A percentile compares a stretch with the other conserved stretches of the same genome.
Evolutionary conservation across 345 rosid species (phyloP).

Genomic region (Punica granatum): DNA sequence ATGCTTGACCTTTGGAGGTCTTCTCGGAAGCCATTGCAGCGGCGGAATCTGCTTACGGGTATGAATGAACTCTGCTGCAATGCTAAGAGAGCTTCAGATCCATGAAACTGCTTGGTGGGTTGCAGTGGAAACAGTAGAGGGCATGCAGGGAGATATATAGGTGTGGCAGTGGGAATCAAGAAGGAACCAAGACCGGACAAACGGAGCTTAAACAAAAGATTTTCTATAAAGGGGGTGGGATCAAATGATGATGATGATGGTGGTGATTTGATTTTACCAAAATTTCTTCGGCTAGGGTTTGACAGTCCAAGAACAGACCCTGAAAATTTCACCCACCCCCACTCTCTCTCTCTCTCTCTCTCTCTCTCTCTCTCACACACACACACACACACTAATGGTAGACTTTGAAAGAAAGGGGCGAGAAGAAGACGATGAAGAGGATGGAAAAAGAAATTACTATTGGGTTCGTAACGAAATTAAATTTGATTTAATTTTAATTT

Average conservation of each 20-base stretch:
- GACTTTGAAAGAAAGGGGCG: background rate
- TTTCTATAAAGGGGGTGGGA: conserved; percentile 30
- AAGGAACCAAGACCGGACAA: conserved; percentile 38
- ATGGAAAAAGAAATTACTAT: too few relatives aligned
- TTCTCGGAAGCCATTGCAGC: conserved; percentile 60
- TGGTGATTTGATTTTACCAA: conserved; percentile 10
- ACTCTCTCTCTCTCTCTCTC: conserved; percentile 2
- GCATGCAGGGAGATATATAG: conserved; percentile 5
- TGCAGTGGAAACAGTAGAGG: background rate
- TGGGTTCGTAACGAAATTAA: too few relatives aligned
- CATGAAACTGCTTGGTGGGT: background rate
- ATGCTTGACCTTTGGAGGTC: conserved; percentile 82
- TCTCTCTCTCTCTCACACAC: too few relatives aligned
- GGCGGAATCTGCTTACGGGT: background rate
- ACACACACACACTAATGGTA: too few relatives aligned
- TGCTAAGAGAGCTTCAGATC: conserved; percentile 4
- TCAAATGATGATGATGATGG: conserved; percentile 6
- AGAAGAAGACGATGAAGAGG: too few relatives aligned
- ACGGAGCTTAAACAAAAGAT: conserved; percentile 27
- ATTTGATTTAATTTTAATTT: too few relatives aligned
- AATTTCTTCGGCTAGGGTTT: conserved; percentile 12
- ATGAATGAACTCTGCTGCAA: background rate
- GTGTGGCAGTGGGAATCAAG: conserved; percentile 28
- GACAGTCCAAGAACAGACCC: background rate
- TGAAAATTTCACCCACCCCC: conserved; percentile 42